phyloP scores from a whole-genome alignment of 1,284 basidiomycete species.

The Caloboletus inedulis region DNA sequence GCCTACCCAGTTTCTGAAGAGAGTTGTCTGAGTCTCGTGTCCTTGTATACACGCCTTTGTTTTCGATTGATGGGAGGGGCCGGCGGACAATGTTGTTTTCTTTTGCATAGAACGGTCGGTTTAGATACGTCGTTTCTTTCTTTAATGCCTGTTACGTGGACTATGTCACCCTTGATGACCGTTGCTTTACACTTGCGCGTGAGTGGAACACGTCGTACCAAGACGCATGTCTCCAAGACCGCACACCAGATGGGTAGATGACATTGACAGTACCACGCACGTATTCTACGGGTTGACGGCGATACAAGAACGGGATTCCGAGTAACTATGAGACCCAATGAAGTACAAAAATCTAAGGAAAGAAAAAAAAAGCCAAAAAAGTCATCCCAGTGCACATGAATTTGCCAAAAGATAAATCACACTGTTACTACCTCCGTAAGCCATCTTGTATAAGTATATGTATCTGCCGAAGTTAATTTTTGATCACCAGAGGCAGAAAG shows the following conservation, averaged over 20 bases:
- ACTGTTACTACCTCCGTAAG: constrained; percentile 9
- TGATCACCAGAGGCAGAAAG: constrained; percentile 14
- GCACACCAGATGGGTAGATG: constrained; percentile 45
- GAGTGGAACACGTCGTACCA: neutral
- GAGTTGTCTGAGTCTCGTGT: neutral
- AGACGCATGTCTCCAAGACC: no score
- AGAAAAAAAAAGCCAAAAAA: no score
- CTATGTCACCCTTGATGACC: neutral
- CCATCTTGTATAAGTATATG: constrained; percentile 25
- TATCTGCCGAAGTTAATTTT: constrained; percentile 9
- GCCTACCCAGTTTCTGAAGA: constrained; percentile 4
- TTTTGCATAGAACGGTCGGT: neutral
- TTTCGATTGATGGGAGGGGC: neutral
- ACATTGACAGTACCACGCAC: constrained; percentile 68
- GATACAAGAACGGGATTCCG: constrained; percentile 82
- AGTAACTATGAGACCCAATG: constrained; percentile 82
- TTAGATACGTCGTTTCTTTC: neutral
- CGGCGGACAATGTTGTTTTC: neutral
- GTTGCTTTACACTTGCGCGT: neutral
- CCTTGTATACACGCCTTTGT: neutral
- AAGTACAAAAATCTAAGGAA: no score
- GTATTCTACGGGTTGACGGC: constrained; percentile 84
- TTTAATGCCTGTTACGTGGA: no score
- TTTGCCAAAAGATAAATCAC: neutral
- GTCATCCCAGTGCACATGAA: neutral